These are phyloP conservation scores for Candida qinlingensis DNA, from an alignment of 805 yeast species.

Conservation along the genomic window DNA sequence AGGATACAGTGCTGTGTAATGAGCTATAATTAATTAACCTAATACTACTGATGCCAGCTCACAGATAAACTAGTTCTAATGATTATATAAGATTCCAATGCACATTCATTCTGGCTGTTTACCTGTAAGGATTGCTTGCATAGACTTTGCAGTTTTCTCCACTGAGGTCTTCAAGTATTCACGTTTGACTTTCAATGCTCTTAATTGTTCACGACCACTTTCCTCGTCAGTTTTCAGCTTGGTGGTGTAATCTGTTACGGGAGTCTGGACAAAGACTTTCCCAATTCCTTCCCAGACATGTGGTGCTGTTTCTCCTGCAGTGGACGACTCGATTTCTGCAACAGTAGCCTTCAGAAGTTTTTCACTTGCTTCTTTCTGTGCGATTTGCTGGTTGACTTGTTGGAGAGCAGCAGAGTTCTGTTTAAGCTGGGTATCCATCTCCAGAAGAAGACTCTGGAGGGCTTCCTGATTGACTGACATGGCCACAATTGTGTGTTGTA, in stretches of 20 bases:
- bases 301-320: slow-evolving; percentile 26
- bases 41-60: not conserved
- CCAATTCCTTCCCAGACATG: slow-evolving; percentile 85
- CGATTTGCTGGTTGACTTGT: slow-evolving; percentile 42
- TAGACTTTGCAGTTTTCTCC: slow-evolving; percentile 62
- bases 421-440: slow-evolving; percentile 62
- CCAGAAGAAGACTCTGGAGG: slow-evolving; percentile 45
- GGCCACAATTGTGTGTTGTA: not conserved
- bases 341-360: slow-evolving; percentile 4
- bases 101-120: slow-evolving; percentile 7
- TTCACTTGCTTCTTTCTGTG: slow-evolving; percentile 10
- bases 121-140: slow-evolving; percentile 39
- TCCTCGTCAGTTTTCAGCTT: slow-evolving; percentile 47
- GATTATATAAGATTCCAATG: not conserved
- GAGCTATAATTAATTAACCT: too few species aligned
- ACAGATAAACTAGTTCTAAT: not conserved
- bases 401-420: slow-evolving; percentile 55
- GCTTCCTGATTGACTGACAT: slow-evolving; percentile 45
- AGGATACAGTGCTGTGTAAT: slow-evolving; percentile 81
- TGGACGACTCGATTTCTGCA: slow-evolving; percentile 4
- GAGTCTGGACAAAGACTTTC: slow-evolving; percentile 53
- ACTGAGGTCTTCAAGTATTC: slow-evolving; percentile 71
- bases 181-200: slow-evolving; percentile 61
- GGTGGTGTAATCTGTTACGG: slow-evolving; percentile 40
- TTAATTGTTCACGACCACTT: slow-evolving; percentile 51